A percentile compares a stretch with the other conserved stretches of the same genome.
These are phyloP conservation scores for Wallacemonas sp. DNA, from an alignment of 208 protist species.

Conservation along the genomic window DNA sequence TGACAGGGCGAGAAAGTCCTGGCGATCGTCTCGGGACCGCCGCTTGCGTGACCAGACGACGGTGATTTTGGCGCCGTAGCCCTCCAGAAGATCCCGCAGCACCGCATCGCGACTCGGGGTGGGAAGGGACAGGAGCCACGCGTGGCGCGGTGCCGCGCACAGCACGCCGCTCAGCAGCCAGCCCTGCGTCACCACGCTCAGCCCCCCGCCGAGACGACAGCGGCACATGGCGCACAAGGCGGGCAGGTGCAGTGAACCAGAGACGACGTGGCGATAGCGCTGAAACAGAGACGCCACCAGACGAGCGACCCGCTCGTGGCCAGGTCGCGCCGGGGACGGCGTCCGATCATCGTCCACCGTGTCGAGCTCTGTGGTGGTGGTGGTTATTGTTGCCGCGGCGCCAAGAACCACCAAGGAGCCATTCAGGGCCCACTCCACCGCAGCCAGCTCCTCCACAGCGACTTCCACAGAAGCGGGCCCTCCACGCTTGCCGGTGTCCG, in stretches of 20 bases:
- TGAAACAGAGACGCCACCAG: background rate
- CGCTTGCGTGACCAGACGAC: constrained; percentile 13
- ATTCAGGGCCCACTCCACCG: constrained; percentile 7
- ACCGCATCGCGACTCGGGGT: background rate
- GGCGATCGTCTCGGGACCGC: background rate
- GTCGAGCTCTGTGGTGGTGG: too few relatives aligned
- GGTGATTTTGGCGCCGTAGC: background rate
- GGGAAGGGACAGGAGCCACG: background rate
- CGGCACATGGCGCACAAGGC: background rate
- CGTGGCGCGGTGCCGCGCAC: background rate
- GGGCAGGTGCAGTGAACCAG: background rate
- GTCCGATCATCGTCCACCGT: too few relatives aligned
- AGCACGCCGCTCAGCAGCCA: background rate
- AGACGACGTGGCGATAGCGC: background rate
- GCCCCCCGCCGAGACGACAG: background rate
- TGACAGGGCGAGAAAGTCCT: constrained; percentile 9
- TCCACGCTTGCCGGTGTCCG: background rate
- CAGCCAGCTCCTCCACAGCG: background rate
- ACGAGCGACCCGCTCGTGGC: background rate
- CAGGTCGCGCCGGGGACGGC: constrained; percentile 8
- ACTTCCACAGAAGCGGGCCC: too few relatives aligned
- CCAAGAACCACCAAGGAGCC: constrained; percentile 24
- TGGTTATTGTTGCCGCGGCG: too few relatives aligned
- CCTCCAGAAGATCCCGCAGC: constrained; percentile 6
- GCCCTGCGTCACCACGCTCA: background rate